Base-by-base conservation (phyloP, 306 rosid species). In the Rosa chinensis region DNA sequence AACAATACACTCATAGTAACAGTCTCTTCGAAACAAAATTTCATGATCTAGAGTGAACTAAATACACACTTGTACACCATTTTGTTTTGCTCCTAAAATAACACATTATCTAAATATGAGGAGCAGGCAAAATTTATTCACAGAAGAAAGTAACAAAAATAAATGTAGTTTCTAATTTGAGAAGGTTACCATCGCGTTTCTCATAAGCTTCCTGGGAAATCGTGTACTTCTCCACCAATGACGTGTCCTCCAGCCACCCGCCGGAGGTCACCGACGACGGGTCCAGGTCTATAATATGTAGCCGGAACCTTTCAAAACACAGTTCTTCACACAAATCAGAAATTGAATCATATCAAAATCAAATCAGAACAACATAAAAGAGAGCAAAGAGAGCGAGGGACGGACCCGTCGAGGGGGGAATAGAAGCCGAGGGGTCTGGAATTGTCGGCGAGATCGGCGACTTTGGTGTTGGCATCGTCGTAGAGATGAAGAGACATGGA, bases 231-330 rank as follows among this genome's bases (percentile, higher is more conserved):
- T 95, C 96, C 14, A 95, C 99, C 79, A 93, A 78, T 6, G 99
- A 92, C 73, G 96, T 95, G 84, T 95, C 96, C 88, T 95, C 99
- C 42, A 92, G 85, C 99, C 99, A 95, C 66, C 99, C 98, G 72
- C 99, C 98, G 21, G 98, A 89, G 5, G 98, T 90, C 67, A 95
- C 87, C 62, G 99, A 95, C 10, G 96, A 76, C 32, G 99, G 97
- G 73, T 95, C 97, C 79, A 90, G 87, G 85, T 95, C 99, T 76
- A 91, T 69, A 77, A 92, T 81, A 72, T 92, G 97, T 78, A 95
- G 70, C 72, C 96, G 87, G 84, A 79, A 94, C 84, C 98, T 92
- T 84, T 55, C 53, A 53, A 83, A 75, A 37, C 59, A 12, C 55
- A 70, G 47, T 74, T 32, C 48, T 70, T 56, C 79, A 78, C 58